Evolutionary conservation across 345 rosid genomes (phyloP), one percentile per base, ranked within the genome.

Genomic region (Excoecaria cochinchinensis): DNA sequence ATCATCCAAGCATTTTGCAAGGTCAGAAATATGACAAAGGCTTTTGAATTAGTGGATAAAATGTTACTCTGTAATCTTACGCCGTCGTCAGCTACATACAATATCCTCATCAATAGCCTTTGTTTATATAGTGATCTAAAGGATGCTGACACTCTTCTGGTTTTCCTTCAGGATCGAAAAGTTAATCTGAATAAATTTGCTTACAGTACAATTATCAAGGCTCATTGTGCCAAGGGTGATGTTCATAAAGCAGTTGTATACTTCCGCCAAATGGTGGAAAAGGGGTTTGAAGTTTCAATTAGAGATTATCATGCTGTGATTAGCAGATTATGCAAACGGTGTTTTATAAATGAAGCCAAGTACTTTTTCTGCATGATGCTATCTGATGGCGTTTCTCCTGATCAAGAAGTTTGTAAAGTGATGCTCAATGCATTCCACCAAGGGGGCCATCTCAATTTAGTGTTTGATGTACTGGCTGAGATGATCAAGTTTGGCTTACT

Each of bases 181-280:
- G 73, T 80, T 53, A 68, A 40, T 60, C 66, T 89, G 74, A 77
- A 84, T 16, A 91, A 88, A 74, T 78, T 84, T 80, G 88, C 94
- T 76, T 91, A 87, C 74, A 85, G 88, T 70, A 86, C 91, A 62
- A 46, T 91, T 73, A 81, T 93, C 76, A 93, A 89, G 81, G 95
- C 90, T 72, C 93, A 91, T 79, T 91, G 97, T 73, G 89, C 71
- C 36, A 91, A 87, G 77, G 97, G 97, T 60, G 87, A 89, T 80
- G 87, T 82, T 22, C 59, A 76, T 71, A 79, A 36, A 50, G 92
- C 86, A 25, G 69, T 69, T 47, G 31, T 58, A 46, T 82, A 81
- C 67, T 91, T 93, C 59, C 6, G 3, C 77, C 86, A 85, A 77
- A 83, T 93, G 89, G 67, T 89, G 76, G 89, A 86, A 68, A 82